Evolutionary conservation across 2,329 filamentous ascomycete genomes (phyloP).

Genomic region (Incumbomyces lentus): DNA sequence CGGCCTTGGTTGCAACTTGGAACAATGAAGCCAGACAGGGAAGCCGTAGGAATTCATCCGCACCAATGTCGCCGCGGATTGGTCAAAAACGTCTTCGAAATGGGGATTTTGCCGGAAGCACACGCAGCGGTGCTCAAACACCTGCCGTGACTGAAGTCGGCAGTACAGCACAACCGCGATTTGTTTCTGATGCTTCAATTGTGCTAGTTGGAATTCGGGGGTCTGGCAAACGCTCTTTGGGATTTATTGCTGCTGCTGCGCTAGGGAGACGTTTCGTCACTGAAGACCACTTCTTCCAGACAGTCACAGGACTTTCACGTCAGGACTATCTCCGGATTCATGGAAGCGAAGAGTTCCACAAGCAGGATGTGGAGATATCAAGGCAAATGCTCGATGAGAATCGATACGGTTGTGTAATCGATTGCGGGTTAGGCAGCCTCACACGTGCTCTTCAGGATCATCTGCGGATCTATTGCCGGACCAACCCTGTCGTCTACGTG

Average conservation of each 20-base stretch:
- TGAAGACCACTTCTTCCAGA: constrained; percentile 36
- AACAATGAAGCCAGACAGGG: background rate
- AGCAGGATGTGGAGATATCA: constrained; percentile 32
- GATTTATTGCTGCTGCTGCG: constrained; percentile 34
- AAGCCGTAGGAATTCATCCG: background rate
- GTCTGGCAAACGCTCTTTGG: constrained; percentile 34
- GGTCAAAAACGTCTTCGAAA: constrained; percentile 2
- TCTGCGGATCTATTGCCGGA: constrained; percentile 27
- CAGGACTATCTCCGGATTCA: constrained; percentile 32
- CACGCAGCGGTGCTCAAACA: background rate
- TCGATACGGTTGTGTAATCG: constrained; percentile 31
- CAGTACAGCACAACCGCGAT: background rate
- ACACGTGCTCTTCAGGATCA: constrained; percentile 33
- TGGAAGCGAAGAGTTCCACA: constrained; percentile 34
- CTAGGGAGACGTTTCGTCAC: constrained; percentile 35
- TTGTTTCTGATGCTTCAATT: constrained; percentile 29
- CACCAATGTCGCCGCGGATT: background rate
- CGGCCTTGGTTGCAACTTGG: background rate
- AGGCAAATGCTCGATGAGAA: constrained; percentile 37
- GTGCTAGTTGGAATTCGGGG: constrained; percentile 34
- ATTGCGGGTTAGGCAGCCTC: constrained; percentile 34
- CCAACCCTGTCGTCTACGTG: constrained; percentile 33
- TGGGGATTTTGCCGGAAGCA: background rate
- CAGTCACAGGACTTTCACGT: constrained; percentile 31
- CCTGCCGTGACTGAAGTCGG: background rate